These are phyloP conservation scores for Adansonia rubrostipa DNA, from an alignment of 441 rosid species.

Conservation along the genomic window DNA sequence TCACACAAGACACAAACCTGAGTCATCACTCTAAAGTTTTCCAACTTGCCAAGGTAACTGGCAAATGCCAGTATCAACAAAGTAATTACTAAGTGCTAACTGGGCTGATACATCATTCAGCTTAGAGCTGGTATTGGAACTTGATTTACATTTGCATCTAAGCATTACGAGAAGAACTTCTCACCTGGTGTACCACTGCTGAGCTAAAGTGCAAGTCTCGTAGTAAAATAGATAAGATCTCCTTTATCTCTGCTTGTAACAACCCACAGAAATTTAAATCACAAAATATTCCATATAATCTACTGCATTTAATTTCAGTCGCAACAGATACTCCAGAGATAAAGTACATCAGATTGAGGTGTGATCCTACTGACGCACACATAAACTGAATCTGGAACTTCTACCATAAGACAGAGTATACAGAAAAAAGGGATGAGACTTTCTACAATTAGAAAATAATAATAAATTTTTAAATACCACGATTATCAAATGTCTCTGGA, in stretches of 20 bases:
- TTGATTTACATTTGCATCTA: background rate
- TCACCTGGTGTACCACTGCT: conserved; percentile 95
- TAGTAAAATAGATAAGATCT: conserved; percentile 73
- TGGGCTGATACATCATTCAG: background rate
- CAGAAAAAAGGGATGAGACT: conserved; percentile 3
- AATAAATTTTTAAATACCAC: conserved; percentile 51
- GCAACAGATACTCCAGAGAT: background rate
- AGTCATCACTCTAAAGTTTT: background rate
- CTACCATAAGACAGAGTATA: background rate
- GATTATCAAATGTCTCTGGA: conserved; percentile 82
- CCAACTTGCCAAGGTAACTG: background rate
- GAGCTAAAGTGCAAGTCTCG: conserved; percentile 80
- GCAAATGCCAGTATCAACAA: background rate
- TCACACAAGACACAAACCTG: background rate
- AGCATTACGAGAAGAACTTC: conserved; percentile 14
- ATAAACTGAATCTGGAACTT: conserved; percentile 12
- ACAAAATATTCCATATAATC: conserved; percentile 7
- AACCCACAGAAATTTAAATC: conserved; percentile 32
- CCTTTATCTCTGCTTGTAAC: conserved; percentile 79
- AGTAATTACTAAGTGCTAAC: background rate
- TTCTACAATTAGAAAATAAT: conserved; percentile 14
- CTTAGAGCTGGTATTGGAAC: background rate
- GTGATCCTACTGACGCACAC: background rate
- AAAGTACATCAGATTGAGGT: background rate
- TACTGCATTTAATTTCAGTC: background rate